Percentiles rank a stretch among this genome's conserved stretches.
Evolutionary conservation across 371 early-diverging fungal species (phyloP).

Genomic region (Blakeslea trispora): DNA sequence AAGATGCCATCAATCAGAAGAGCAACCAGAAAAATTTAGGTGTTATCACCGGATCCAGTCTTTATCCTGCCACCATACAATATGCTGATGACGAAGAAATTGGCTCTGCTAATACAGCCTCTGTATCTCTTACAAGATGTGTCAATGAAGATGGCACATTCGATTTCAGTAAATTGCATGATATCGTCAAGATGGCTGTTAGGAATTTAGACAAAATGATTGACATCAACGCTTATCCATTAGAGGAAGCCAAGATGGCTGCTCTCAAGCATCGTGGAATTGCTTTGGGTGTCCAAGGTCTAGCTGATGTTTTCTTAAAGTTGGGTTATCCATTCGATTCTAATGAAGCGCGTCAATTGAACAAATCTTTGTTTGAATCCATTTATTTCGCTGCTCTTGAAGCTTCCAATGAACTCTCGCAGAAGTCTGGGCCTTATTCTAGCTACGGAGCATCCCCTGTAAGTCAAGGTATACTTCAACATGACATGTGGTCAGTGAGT

Average conservation of each 20-base stretch:
- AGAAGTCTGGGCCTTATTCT: slow-evolving; percentile 79
- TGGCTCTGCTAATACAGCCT: slow-evolving; percentile 98
- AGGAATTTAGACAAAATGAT: slow-evolving; percentile 96
- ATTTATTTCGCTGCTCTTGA: slow-evolving; percentile 97
- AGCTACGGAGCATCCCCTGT: slow-evolving; percentile 91
- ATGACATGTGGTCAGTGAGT: slow-evolving; percentile 89
- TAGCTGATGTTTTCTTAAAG: slow-evolving; percentile 96
- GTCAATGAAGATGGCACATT: slow-evolving; percentile 55
- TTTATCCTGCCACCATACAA: slow-evolving; percentile 90
- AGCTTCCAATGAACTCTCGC: slow-evolving; percentile 90
- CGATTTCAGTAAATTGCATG: slow-evolving; percentile 53
- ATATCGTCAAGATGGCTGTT: slow-evolving; percentile 79
- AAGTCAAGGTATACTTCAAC: slow-evolving; percentile 90
- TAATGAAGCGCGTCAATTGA: slow-evolving; percentile 81
- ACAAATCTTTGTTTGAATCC: slow-evolving; percentile 94
- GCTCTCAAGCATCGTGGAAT: slow-evolving; percentile 94
- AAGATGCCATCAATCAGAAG: slow-evolving; percentile 93
- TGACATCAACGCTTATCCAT: slow-evolving; percentile 94
- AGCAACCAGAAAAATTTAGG: slow-evolving; percentile 98
- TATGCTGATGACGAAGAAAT: slow-evolving; percentile 93
- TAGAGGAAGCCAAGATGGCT: slow-evolving; percentile 78
- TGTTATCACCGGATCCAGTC: slow-evolving; percentile 86
- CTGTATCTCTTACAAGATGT: slow-evolving; percentile 93
- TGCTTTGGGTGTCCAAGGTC: slow-evolving; percentile 97
- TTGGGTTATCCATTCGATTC: slow-evolving; percentile 96